A percentile compares a stretch with the other conserved stretches of the same genome.
phyloP scores from a whole-genome alignment of 139 green algal genomes.

The Picochlorum sp. region DNA sequence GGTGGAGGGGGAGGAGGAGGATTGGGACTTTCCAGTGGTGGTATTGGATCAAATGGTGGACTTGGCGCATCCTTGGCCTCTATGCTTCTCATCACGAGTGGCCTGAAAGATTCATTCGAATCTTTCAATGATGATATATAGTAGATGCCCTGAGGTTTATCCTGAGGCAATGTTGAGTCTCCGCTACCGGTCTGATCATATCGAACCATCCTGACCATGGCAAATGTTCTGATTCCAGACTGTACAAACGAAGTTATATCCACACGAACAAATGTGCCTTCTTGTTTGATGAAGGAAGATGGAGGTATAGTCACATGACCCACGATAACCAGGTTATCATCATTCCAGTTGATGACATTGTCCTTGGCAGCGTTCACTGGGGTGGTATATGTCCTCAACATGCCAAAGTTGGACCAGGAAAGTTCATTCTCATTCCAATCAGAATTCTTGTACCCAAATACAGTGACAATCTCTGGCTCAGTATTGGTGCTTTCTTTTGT shows the following conservation, averaged over 20 bases:
- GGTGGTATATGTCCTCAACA: neutral
- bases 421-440: neutral
- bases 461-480: neutral
- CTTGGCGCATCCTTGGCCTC: neutral
- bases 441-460: neutral
- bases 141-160: neutral
- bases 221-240: neutral
- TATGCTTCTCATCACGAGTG: neutral
- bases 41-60: neutral
- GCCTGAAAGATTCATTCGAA: neutral
- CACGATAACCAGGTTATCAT: neutral
- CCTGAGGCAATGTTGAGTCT: neutral
- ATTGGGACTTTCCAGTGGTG: neutral
- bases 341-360: neutral
- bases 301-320: conserved; percentile 1
- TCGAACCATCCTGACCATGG: neutral
- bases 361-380: neutral
- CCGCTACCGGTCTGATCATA: neutral
- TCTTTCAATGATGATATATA: neutral
- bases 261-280: neutral
- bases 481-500: neutral
- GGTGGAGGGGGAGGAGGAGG: neutral
- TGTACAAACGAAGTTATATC: neutral
- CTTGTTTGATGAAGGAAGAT: neutral
- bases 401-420: neutral